A percentile compares a stretch with the other conserved stretches of the same genome.
Conservation (phyloP, 2,329 filamentous ascomycete species). For the Didymella arachidicola region DNA sequence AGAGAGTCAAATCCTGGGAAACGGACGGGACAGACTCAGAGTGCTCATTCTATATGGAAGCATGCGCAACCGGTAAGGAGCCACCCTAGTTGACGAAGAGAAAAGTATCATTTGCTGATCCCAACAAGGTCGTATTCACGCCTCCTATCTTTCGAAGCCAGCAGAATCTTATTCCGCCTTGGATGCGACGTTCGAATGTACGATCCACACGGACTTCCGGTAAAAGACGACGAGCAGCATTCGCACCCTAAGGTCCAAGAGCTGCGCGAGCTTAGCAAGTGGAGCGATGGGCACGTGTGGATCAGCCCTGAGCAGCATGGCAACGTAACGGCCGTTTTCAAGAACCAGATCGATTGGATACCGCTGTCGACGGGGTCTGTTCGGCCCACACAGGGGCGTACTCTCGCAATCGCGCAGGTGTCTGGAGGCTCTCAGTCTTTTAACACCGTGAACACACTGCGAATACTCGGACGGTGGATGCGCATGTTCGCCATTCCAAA, state of each 20-base stretch:
- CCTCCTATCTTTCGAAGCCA: slow-evolving; percentile 66
- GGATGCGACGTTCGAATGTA: slow-evolving; percentile 72
- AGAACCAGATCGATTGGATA: slow-evolving; percentile 76
- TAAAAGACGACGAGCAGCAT: slow-evolving; percentile 69
- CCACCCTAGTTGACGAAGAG: no score
- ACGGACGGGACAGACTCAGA: slow-evolving; percentile 55
- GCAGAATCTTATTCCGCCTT: slow-evolving; percentile 67
- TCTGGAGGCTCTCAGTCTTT: slow-evolving; percentile 71
- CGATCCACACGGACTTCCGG: slow-evolving; percentile 64
- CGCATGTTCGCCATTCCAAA: slow-evolving; percentile 73
- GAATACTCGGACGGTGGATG: slow-evolving; percentile 73
- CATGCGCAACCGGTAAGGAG: slow-evolving; percentile 56
- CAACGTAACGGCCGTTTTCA: slow-evolving; percentile 68
- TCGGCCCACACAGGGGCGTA: slow-evolving; percentile 71
- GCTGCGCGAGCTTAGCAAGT: slow-evolving; percentile 65
- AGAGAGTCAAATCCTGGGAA: slow-evolving; percentile 54
- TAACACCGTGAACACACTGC: slow-evolving; percentile 71
- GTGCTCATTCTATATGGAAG: slow-evolving; percentile 70
- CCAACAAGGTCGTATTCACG: slow-evolving; percentile 64
- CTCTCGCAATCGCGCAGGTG: slow-evolving; percentile 68
- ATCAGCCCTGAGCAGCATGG: slow-evolving; percentile 72
- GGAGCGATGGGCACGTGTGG: slow-evolving; percentile 74
- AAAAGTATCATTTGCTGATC: slow-evolving; percentile 3
- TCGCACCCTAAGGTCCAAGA: slow-evolving; percentile 69
- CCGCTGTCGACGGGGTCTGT: slow-evolving; percentile 67